These are phyloP conservation scores for Penicillium lividum DNA, from an alignment of 495 filamentous ascomycete species.

Conservation along the genomic window DNA sequence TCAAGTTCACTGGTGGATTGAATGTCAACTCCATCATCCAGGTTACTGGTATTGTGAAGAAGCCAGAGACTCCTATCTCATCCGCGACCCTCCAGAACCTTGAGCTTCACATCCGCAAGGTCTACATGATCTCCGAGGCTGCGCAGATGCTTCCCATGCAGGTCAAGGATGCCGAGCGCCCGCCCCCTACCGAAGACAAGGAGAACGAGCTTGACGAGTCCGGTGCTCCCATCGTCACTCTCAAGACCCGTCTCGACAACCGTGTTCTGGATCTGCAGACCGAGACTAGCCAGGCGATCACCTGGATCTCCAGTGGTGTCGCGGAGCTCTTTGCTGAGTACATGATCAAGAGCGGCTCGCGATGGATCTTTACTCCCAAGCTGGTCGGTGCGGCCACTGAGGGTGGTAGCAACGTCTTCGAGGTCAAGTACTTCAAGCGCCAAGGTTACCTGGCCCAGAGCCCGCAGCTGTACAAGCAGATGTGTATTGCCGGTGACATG, in stretches of 20 bases:
- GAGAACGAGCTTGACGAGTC: conserved; percentile 49
- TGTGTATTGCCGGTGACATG: conserved; percentile 90
- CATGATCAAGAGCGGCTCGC: conserved; percentile 72
- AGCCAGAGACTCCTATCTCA: conserved; percentile 73
- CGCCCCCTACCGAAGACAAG: conserved; percentile 49
- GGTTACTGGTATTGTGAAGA: conserved; percentile 73
- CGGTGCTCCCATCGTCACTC: conserved; percentile 64
- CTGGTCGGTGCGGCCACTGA: conserved; percentile 89
- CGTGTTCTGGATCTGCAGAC: conserved; percentile 89
- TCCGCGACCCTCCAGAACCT: conserved; percentile 73
- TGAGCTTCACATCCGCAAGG: conserved; percentile 77
- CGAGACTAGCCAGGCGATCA: conserved; percentile 84
- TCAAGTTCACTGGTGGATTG: conserved; percentile 81
- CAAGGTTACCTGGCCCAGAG: conserved; percentile 88
- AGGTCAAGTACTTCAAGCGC: conserved; percentile 85
- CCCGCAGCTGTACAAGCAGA: conserved; percentile 96
- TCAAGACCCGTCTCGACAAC: conserved; percentile 81
- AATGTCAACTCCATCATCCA: conserved; percentile 79
- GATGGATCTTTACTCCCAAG: conserved; percentile 87
- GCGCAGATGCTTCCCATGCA: conserved; percentile 70
- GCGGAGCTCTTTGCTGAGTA: conserved; percentile 79
- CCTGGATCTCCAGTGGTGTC: conserved; percentile 77
- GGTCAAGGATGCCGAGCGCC: conserved; percentile 61
- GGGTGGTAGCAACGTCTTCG: conserved; percentile 91
- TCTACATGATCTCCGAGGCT: conserved; percentile 72